Base-by-base conservation (phyloP, 345 rosid species). In the Moringa oleifera region DNA sequence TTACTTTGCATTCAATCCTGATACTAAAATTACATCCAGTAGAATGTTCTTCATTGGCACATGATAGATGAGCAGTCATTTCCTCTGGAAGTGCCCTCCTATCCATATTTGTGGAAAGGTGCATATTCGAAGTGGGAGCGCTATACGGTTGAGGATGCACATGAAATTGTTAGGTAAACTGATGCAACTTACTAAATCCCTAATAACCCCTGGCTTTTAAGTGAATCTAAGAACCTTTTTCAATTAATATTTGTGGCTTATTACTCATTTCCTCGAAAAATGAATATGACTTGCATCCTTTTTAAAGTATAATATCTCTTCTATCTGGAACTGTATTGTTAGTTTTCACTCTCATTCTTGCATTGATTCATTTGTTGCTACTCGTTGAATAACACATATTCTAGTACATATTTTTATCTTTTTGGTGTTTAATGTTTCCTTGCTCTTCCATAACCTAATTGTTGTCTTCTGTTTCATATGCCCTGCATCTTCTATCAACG, bases 31-130 rank as follows among this genome's bases (percentile, higher is more conserved):
- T 78, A 49, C 78, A 66, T 72, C 75, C 65, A 58, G 82, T 83
- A 94, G 99, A 94, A 94, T 71, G 97, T 90, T 62, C 78, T 94
- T 73, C 97, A 94, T 76, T 90, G 96, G 99, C 99, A 94, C 81
- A 88, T 94, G 58, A 83, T 94, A 61, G 97, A 94, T 20, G 88
- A 85, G 62, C 59, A 94, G 75, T 83, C 99, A 57, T 94, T 94
- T 82, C 99, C 99, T 68, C 60, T 94, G 18, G 99, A 94, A 72
- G 78, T 81, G 24, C 99, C 99, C 23, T 53, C 91, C 45, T 86
- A 77, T 77, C 95, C 95, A 64, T 83, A 86, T 62, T 66, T 94
- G 74, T 90, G 99, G 97, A 74, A 86, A 71, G 96, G 96, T 71
- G 82, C 99, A 23, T 90, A 88, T 70, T 64, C 97, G 31, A 88